Conservation (phyloP, 805 yeast genomes). For the Candida morakotiae region DNA sequence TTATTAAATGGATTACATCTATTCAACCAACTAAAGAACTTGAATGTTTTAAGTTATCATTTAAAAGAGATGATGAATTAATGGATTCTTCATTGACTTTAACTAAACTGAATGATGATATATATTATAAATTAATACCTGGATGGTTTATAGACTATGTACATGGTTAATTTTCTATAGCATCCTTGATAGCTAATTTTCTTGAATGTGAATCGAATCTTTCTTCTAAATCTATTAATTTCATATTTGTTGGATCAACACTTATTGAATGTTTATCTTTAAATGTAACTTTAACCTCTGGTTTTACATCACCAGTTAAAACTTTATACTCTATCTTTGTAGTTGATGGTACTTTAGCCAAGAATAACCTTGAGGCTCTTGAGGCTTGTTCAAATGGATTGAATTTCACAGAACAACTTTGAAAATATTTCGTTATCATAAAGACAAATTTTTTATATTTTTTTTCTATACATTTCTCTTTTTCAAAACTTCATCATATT, state of each 20-base stretch:
- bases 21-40: conserved; percentile 1
- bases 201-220: conserved; percentile 80
- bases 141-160: conserved; percentile 14
- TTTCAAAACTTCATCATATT: conserved; percentile 18
- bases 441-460: conserved; percentile 1
- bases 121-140: conserved; percentile 12
- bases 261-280: conserved; percentile 70
- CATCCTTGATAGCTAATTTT: conserved; percentile 69
- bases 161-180: conserved; percentile 34
- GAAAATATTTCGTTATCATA: conserved; percentile 90
- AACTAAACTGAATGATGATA: conserved; percentile 2
- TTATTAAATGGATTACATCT: conserved; percentile 12
- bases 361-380: conserved; percentile 73
- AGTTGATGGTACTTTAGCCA: conserved; percentile 76
- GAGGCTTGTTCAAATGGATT: conserved; percentile 75
- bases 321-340: conserved; percentile 65
- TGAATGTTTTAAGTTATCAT: conserved; percentile 6
- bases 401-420: conserved; percentile 71
- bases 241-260: conserved; percentile 58
- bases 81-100: conserved; percentile 5
- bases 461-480: conserved; percentile 12
- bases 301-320: conserved; percentile 46
- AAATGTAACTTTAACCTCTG: conserved; percentile 71
- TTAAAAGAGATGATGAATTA: conserved; percentile 4
- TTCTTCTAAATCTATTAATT: conserved; percentile 59